phyloP scores from a whole-genome alignment of 768 basidiomycete species.

The Tricholoma terreum region DNA sequence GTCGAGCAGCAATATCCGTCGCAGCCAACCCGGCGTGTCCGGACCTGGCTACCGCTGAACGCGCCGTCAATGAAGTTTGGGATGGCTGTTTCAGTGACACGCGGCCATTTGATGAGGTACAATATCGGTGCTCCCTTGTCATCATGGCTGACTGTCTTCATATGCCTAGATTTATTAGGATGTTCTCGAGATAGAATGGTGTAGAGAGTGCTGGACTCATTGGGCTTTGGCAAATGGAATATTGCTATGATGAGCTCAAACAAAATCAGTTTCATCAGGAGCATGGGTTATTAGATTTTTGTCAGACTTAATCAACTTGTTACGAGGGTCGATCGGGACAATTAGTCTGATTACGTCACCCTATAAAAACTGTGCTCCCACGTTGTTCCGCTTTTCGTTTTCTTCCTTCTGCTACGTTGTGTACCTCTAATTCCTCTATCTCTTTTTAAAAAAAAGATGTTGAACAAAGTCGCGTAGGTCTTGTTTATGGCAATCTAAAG shows the following conservation, averaged over 20 bases:
- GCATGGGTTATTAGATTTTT: no score
- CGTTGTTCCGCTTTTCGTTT: background rate
- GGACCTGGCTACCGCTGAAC: constrained; percentile 72
- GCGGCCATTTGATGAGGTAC: constrained; percentile 94
- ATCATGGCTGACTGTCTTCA: background rate
- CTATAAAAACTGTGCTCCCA: constrained; percentile 12
- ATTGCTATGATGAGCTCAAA: no score
- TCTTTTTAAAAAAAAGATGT: constrained; percentile 38
- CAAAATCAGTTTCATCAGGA: no score
- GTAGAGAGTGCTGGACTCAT: background rate
- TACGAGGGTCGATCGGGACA: no score
- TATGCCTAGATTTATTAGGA: constrained; percentile 3
- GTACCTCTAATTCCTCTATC: constrained; percentile 16
- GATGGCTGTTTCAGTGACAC: constrained; percentile 96
- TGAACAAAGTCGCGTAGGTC: constrained; percentile 45
- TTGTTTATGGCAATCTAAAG: no score
- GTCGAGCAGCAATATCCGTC: constrained; percentile 83
- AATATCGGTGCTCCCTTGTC: constrained; percentile 1
- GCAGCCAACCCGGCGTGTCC: constrained; percentile 77
- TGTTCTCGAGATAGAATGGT: constrained; percentile 14
- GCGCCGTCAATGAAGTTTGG: constrained; percentile 95
- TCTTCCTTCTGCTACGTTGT: constrained; percentile 14
- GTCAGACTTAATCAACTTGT: no score
- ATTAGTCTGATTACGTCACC: no score
- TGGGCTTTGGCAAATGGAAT: no score